A percentile compares a stretch with the other conserved stretches of the same genome.
These are phyloP conservation scores for Starmerella sp. DNA, from an alignment of 805 yeast genomes.

Conservation along the genomic window DNA sequence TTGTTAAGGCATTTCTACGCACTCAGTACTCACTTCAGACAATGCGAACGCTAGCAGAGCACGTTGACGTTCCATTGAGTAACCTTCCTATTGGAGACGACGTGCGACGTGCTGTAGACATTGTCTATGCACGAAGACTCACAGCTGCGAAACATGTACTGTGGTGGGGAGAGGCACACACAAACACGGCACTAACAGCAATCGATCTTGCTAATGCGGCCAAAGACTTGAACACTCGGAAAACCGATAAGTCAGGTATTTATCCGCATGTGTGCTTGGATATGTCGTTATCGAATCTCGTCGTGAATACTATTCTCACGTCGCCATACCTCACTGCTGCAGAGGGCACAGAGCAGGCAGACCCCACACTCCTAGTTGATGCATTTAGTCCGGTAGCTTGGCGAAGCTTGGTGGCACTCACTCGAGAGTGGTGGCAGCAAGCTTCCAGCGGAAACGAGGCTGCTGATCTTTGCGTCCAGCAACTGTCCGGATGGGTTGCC, in stretches of 20 bases:
- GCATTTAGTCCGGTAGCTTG: constrained; percentile 71
- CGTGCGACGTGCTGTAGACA: constrained; percentile 67
- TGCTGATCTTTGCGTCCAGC: constrained; percentile 75
- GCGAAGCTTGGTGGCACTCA: constrained; percentile 55
- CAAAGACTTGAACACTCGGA: not conserved
- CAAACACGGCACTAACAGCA: constrained; percentile 38
- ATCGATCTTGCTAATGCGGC: not conserved
- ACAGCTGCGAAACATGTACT: constrained; percentile 54
- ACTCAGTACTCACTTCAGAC: constrained; percentile 63
- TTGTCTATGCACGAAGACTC: constrained; percentile 72
- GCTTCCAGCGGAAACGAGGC: constrained; percentile 53
- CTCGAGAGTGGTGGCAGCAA: constrained; percentile 71
- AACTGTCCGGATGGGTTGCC: constrained; percentile 78
- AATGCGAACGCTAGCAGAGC: constrained; percentile 52
- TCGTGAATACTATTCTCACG: constrained; percentile 76
- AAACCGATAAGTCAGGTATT: constrained; percentile 55
- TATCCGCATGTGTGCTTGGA: constrained; percentile 72
- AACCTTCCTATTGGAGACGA: constrained; percentile 63
- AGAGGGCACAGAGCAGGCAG: constrained; percentile 25
- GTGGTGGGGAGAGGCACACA: constrained; percentile 79
- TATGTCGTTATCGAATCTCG: constrained; percentile 62
- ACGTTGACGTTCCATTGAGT: constrained; percentile 76
- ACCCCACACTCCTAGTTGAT: constrained; percentile 41
- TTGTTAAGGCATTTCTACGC: constrained; percentile 60
- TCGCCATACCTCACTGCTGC: constrained; percentile 45